Evolutionary conservation across 2,329 filamentous ascomycete genomes (phyloP).

Genomic region (Sodiomyces alkalinus): DNA sequence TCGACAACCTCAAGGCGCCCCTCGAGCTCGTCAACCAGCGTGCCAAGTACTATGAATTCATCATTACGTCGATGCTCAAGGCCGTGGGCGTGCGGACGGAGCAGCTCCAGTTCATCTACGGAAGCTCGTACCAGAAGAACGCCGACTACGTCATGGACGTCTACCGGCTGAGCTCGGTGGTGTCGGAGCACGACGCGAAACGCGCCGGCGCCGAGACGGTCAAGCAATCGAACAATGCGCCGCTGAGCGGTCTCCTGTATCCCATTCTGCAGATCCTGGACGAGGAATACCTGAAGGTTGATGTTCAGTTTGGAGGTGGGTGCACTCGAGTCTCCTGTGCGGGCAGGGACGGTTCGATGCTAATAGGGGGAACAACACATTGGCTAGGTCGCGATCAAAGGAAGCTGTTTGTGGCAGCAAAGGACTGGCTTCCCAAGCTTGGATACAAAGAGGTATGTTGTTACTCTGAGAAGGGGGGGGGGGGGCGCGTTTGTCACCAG

Average conservation of each 20-base stretch:
- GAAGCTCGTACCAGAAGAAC: conserved; percentile 65
- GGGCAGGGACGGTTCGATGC: too few relatives aligned
- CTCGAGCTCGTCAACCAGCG: conserved; percentile 74
- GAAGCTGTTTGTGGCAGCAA: conserved; percentile 77
- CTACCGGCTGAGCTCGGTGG: conserved; percentile 56
- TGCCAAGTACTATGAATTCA: conserved; percentile 67
- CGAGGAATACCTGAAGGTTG: conserved; percentile 76
- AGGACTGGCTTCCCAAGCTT: conserved; percentile 71
- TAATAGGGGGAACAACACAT: too few relatives aligned
- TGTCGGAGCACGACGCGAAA: conserved; percentile 68
- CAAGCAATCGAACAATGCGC: conserved; percentile 71
- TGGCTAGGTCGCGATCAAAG: conserved; percentile 58
- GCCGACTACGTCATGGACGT: conserved; percentile 61
- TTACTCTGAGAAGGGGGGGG: too few relatives aligned
- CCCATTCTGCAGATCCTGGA: conserved; percentile 82
- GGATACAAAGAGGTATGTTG: conserved; percentile 78
- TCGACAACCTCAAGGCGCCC: conserved; percentile 70
- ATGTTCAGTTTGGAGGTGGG: conserved; percentile 76
- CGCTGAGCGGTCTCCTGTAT: conserved; percentile 60
- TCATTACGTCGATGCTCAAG: conserved; percentile 60
- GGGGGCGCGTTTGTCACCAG: too few relatives aligned
- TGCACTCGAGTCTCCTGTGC: too few relatives aligned
- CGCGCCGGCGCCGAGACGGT: conserved; percentile 89
- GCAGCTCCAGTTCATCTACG: conserved; percentile 68
- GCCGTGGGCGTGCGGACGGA: conserved; percentile 65